Evolutionary conservation across 2,329 filamentous ascomycete genomes (phyloP).

Genomic region (Lomentospora prolificans): DNA sequence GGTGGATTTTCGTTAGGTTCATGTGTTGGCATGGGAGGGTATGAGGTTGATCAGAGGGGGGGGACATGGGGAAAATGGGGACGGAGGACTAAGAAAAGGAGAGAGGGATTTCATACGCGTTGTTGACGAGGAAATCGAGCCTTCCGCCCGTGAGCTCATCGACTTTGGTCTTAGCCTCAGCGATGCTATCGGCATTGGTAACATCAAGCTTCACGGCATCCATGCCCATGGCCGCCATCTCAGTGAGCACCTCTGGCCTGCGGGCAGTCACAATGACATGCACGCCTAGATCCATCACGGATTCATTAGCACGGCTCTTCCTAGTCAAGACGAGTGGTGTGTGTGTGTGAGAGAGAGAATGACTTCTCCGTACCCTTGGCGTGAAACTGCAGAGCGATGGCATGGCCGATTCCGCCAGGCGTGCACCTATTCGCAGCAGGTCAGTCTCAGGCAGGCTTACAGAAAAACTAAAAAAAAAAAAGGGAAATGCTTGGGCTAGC

Average conservation of each 20-base stretch:
- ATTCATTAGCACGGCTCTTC: neutral
- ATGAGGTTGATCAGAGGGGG: neutral
- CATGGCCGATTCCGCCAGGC: constrained; percentile 48
- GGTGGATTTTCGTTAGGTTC: neutral
- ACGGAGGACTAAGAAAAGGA: constrained; percentile 11
- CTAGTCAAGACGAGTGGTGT: constrained; percentile 28
- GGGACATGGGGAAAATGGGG: neutral
- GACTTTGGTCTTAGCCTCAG: constrained; percentile 35
- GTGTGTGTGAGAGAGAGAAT: neutral
- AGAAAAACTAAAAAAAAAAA: neutral
- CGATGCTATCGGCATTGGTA: constrained; percentile 40
- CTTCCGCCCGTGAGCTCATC: constrained; percentile 37
- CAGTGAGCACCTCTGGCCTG: constrained; percentile 34
- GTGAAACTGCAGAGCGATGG: constrained; percentile 43
- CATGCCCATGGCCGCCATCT: constrained; percentile 36
- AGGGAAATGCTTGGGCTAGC: neutral
- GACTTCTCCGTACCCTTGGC: constrained; percentile 28
- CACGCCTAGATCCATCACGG: constrained; percentile 25
- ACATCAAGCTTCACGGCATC: constrained; percentile 43
- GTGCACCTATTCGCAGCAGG: constrained; percentile 35
- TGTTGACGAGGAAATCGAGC: constrained; percentile 50
- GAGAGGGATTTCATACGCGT: constrained; percentile 31
- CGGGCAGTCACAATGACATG: constrained; percentile 50
- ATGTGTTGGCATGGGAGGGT: neutral
- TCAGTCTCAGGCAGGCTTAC: too few relatives aligned